phyloP scores from a whole-genome alignment of 2,329 filamentous ascomycete species.

The Hypoxylon sp. region DNA sequence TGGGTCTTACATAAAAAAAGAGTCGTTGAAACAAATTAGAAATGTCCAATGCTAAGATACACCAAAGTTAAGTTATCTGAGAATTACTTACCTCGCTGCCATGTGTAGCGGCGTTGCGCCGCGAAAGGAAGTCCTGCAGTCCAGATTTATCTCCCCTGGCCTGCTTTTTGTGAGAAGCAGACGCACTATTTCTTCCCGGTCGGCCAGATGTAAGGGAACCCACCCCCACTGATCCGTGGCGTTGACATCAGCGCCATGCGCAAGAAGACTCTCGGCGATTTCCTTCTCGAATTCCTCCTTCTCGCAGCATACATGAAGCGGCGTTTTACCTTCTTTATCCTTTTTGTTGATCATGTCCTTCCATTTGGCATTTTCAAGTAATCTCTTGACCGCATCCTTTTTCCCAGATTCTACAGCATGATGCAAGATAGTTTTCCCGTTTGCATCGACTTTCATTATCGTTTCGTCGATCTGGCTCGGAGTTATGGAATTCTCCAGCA shows the following conservation, averaged over 20 bases:
- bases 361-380: slow-evolving; percentile 6
- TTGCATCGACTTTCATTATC: neutral
- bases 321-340: neutral
- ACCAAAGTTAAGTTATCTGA: neutral
- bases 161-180: neutral
- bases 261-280: neutral
- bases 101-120: slow-evolving; percentile 1
- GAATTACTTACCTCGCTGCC: neutral
- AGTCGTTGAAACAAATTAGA: no score
- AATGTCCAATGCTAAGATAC: no score
- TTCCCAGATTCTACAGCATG: neutral
- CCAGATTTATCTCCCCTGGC: neutral
- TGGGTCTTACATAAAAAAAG: neutral
- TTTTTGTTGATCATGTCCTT: slow-evolving; percentile 1
- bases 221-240: slow-evolving; percentile 1
- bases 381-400: neutral
- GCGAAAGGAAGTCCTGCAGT: neutral
- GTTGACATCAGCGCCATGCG: slow-evolving; percentile 7
- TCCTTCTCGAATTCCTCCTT: neutral
- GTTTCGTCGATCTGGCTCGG: neutral
- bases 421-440: neutral
- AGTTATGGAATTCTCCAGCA: neutral
- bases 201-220: slow-evolving; percentile 3
- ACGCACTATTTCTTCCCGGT: neutral
- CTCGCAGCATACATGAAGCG: slow-evolving; percentile 4